Evolutionary conservation across 1,284 basidiomycete species (phyloP), one percentile per base, ranked within the genome.

Genomic region (Pseudozyma pruni): DNA sequence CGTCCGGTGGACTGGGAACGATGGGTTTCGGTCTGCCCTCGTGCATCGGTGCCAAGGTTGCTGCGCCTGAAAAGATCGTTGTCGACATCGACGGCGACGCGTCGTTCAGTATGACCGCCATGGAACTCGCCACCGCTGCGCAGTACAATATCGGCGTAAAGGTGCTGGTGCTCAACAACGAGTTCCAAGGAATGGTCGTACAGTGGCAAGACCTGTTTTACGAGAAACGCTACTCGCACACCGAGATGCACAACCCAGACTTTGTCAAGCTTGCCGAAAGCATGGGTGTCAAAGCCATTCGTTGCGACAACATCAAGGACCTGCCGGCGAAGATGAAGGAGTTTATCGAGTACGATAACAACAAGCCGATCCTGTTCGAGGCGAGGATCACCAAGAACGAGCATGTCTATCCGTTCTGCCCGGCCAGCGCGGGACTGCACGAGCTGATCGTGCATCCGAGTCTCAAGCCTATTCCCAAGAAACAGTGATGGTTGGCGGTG

Each of bases 171-270:
- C 74, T 84, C 23, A 83, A 84, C 76, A 83, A 83, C 62, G 73
- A 78, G 46, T 80, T 75, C 59, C 78, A 79, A 50, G 95, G 95
- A 54, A 98, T 98, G 95, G 95, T 98, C 17, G 86, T 93, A 48
- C 95, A 98, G 86, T 98, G 95, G 95, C 95, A 98, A 90, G 76
- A 98, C 83, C 87, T 98, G 14, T 98, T 98, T 87, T 98, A 98
- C 84, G 91, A 94, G 64, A 87, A 89, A 42, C 89, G 95, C 33
- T 95, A 97, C 85, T 93, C 94, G 27, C 93, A 97, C 85, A 96
- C 94, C 7, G 85, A 86, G 63, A 97, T 97, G 94, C 88, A 85
- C 54, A 97, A 98, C 85, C 94, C 95, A 14, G 90, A 98, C 85
- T 98, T 97, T 84, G 87, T 93, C 78, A 87, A 88, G 75, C 88